Evolutionary conservation across 2,329 filamentous ascomycete genomes (phyloP), one percentile per base, ranked within the genome.

Genomic region (Pseudonectria buxi): DNA sequence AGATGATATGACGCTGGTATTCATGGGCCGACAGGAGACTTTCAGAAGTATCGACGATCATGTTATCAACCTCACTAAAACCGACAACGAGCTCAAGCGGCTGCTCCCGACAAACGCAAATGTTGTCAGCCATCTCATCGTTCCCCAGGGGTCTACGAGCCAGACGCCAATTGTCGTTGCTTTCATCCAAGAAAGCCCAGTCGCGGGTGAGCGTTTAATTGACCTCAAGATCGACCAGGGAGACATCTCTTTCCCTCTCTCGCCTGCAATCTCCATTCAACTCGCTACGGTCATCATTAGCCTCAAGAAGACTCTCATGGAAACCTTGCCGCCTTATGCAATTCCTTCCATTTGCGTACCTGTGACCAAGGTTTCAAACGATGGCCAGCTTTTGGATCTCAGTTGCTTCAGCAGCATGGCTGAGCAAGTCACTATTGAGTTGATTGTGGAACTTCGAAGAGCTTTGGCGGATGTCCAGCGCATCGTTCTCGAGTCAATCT

Each of bases 311-410:
- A 49, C 47, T 6, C 35, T 54, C 36, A 35, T 49, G 0, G 51
- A 54, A 15, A 46, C 44, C 7, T 43, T 54, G 2, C 51, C 51
- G 2, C 51, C 51, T 1, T 51, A 54, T 14, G 45, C 47, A 6
- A 51, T 53, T 14, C 51, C 51, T 1, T 46, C 49, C 1, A 46
- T 53, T 2, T 50, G 44, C 5, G 39, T 53, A 0, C 50, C 49
- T 0, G 16, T 53, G 1, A 4, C 32, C 1, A 28, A 34, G 5
- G 7, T 7, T 4, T 25, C 35, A 3, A 14, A 18, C 3, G 13
- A 10, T n/a, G 33, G 28, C 11, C 28, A 41, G 6, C 6, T 32
- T 0, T 31, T n/a, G n/a, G 33, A 48, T 1, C n/a, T 47, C 9
- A 33, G 18, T 1, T 24, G 34, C 3, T 26, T 48, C 4, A 34